These are phyloP conservation scores for Lepidium didymum DNA, from an alignment of 345 rosid species.

Conservation along the genomic window DNA sequence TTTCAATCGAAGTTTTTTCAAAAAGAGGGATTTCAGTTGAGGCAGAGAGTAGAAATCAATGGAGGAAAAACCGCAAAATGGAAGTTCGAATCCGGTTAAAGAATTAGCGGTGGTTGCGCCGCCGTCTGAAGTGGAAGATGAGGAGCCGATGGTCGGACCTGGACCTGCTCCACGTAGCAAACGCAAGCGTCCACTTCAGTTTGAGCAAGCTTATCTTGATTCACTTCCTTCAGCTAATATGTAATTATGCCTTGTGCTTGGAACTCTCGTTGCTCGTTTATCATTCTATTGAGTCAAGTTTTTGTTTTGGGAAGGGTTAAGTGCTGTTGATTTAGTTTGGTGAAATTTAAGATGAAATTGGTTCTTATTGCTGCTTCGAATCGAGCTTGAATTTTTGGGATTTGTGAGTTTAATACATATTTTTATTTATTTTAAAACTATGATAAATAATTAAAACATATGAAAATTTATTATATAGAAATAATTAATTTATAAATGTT, in stretches of 20 bases:
- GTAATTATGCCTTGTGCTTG: constrained; percentile 28
- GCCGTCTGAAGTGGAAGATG: constrained; percentile 32
- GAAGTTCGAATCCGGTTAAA: constrained; percentile 19
- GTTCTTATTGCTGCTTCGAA: not conserved
- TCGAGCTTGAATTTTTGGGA: not conserved
- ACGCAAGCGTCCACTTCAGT: constrained; percentile 85
- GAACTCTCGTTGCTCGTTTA: not conserved
- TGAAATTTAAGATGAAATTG: not conserved
- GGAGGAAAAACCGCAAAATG: constrained; percentile 49
- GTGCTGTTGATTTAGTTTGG: not conserved
- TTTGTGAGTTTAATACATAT: not conserved
- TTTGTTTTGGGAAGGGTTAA: constrained; percentile 4
- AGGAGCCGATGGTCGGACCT: constrained; percentile 58
- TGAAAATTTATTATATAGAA: too few species aligned
- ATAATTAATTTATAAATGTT: too few species aligned
- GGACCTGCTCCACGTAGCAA: constrained; percentile 70
- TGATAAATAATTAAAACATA: too few species aligned
- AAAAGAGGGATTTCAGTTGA: not conserved
- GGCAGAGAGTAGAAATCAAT: constrained; percentile 14
- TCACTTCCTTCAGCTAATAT: constrained; percentile 86
- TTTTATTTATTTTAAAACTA: too few species aligned
- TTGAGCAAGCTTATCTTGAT: constrained; percentile 83
- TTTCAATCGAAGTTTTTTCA: constrained; percentile 8
- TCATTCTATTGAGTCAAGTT: not conserved
- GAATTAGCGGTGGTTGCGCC: constrained; percentile 7